A percentile compares a stretch with the other conserved stretches of the same genome.
phyloP scores from a whole-genome alignment of 176 grass and related monocot species.

The Avena sativa region DNA sequence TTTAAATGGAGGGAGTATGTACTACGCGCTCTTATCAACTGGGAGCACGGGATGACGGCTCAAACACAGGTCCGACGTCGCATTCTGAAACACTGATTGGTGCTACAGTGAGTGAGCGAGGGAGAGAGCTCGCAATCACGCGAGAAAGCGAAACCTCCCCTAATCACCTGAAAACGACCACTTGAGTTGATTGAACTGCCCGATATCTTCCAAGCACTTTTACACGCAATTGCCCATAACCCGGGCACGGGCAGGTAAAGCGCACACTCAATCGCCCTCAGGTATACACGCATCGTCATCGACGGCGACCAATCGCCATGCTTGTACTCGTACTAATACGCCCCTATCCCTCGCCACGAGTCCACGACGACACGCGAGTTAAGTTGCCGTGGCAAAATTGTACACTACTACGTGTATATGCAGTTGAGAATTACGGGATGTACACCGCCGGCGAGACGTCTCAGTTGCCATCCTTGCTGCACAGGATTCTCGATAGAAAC shows the following conservation, averaged over 20 bases:
- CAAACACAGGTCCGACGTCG: not conserved
- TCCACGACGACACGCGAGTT: not conserved
- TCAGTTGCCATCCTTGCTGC: not conserved
- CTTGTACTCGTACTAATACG: not conserved
- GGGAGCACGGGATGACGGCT: not conserved
- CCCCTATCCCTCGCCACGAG: not conserved
- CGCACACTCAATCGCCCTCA: not conserved
- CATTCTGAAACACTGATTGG: not conserved
- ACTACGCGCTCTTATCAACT: too few relatives aligned
- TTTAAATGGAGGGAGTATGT: too few relatives aligned
- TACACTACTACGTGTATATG: not conserved
- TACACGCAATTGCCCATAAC: not conserved
- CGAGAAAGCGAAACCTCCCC: not conserved
- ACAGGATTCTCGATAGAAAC: not conserved
- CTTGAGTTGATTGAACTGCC: not conserved
- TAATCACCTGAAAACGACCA: conserved; percentile 5
- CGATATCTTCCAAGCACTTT: not conserved
- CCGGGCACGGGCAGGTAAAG: not conserved
- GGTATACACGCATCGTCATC: not conserved
- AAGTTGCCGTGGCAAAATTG: conserved; percentile 13
- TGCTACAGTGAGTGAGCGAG: not conserved
- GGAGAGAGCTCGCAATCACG: not conserved
- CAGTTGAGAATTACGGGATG: not conserved
- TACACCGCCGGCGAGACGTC: not conserved
- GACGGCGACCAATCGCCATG: not conserved